Conservation (phyloP, 192 early-diverging fungal species). For the Linnemannia zychae region DNA sequence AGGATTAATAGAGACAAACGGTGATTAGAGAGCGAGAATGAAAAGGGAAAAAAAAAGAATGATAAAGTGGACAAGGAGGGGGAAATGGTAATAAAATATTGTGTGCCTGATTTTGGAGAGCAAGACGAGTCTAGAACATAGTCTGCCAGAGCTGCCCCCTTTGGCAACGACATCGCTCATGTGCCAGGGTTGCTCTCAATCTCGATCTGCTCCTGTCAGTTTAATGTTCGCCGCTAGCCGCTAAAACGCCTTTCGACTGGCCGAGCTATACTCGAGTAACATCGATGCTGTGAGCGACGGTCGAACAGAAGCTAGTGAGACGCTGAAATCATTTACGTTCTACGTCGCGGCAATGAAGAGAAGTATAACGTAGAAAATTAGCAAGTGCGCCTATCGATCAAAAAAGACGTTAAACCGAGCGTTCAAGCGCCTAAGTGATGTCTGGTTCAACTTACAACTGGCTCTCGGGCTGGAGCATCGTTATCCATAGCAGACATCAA, state of each 20-base stretch:
- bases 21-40: too few relatives aligned
- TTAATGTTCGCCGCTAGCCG: too few relatives aligned
- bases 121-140: too few relatives aligned
- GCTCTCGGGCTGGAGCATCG: background rate
- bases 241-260: constrained; percentile 31
- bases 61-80: too few relatives aligned
- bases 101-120: too few relatives aligned
- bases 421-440: background rate
- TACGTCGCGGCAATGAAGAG: background rate
- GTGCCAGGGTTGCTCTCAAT: too few relatives aligned
- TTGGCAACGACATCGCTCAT: too few relatives aligned
- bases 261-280: constrained; percentile 38
- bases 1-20: background rate
- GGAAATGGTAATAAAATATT: too few relatives aligned
- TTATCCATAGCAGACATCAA: too few relatives aligned
- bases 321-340: constrained; percentile 31
- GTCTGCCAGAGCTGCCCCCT: too few relatives aligned
- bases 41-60: too few relatives aligned
- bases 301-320: constrained; percentile 26
- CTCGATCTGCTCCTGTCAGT: too few relatives aligned
- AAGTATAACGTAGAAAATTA: background rate
- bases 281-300: constrained; percentile 36
- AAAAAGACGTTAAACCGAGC: background rate
- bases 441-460: constrained; percentile 34
- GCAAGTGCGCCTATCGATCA: background rate